Conservation (phyloP, 2,329 filamentous ascomycete species). For the Emericellopsis cladophorae region DNA sequence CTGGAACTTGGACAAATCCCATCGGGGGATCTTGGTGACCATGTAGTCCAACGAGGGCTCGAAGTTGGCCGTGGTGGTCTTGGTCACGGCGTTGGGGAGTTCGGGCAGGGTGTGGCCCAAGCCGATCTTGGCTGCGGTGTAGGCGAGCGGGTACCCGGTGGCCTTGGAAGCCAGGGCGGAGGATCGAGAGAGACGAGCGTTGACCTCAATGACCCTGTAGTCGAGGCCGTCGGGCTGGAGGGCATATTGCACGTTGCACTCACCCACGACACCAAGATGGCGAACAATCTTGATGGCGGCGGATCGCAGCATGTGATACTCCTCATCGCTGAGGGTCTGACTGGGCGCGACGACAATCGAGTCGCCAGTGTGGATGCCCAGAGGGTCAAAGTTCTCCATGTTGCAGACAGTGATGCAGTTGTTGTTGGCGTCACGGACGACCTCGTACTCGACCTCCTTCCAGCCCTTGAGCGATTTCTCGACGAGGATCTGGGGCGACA, state of each 20-base stretch:
- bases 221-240: constrained; percentile 93
- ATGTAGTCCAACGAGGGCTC: constrained; percentile 96
- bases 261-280: constrained; percentile 91
- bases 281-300: constrained; percentile 97
- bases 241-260: constrained; percentile 98
- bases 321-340: constrained; percentile 94
- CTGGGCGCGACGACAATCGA: constrained; percentile 96
- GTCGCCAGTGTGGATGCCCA: constrained; percentile 96
- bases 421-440: constrained; percentile 91
- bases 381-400: constrained; percentile 77
- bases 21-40: constrained; percentile 95
- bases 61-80: constrained; percentile 98
- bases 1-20: constrained; percentile 98
- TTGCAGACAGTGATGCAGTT: constrained; percentile 98
- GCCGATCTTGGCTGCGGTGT: constrained; percentile 96
- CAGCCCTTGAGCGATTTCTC: constrained; percentile 98
- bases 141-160: constrained; percentile 92
- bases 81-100: constrained; percentile 93
- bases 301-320: constrained; percentile 98
- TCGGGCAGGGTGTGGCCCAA: constrained; percentile 91
- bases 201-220: constrained; percentile 98
- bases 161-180: constrained; percentile 96
- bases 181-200: constrained; percentile 93
- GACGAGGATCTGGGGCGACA: constrained; percentile 91
- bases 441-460: constrained; percentile 99